A percentile compares a stretch with the other conserved stretches of the same genome.
phyloP scores from a whole-genome alignment of 1,284 basidiomycete species.

The Ustilago bromivora region DNA sequence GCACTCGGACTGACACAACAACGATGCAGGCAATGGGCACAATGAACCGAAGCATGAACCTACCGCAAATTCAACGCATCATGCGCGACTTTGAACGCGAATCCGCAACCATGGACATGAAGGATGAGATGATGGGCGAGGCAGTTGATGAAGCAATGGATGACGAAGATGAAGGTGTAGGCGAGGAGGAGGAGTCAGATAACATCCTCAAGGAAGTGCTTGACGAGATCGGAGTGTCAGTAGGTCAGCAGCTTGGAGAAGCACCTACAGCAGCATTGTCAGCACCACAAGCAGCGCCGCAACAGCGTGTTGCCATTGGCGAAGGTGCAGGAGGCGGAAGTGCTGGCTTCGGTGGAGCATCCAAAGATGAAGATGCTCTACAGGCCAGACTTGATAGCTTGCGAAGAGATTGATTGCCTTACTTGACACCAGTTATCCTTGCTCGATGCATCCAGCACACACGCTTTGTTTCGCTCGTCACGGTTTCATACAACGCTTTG shows the following conservation, averaged over 20 bases:
- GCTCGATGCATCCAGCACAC: not conserved
- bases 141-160: conserved; percentile 99
- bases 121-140: conserved; percentile 99
- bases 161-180: conserved; percentile 80
- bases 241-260: conserved; percentile 78
- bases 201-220: conserved; percentile 95
- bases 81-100: conserved; percentile 99
- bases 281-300: conserved; percentile 51
- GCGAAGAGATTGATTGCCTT: conserved; percentile 52
- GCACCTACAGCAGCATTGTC: conserved; percentile 56
- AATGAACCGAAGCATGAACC: conserved; percentile 95
- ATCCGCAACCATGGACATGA: conserved; percentile 99
- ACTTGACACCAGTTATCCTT: not conserved
- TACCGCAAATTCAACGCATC: conserved; percentile 93
- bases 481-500: conserved; percentile 8
- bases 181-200: conserved; percentile 90
- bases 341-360: conserved; percentile 30
- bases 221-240: conserved; percentile 93
- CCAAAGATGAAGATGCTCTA: conserved; percentile 65
- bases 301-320: conserved; percentile 62
- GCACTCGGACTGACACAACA: not conserved
- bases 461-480: conserved; percentile 8
- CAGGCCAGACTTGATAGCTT: conserved; percentile 66
- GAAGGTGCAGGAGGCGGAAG: conserved; percentile 52
- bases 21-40: conserved; percentile 86